Evolutionary conservation across 1,284 basidiomycete species (phyloP).

Genomic region (Inonotus obliquus): DNA sequence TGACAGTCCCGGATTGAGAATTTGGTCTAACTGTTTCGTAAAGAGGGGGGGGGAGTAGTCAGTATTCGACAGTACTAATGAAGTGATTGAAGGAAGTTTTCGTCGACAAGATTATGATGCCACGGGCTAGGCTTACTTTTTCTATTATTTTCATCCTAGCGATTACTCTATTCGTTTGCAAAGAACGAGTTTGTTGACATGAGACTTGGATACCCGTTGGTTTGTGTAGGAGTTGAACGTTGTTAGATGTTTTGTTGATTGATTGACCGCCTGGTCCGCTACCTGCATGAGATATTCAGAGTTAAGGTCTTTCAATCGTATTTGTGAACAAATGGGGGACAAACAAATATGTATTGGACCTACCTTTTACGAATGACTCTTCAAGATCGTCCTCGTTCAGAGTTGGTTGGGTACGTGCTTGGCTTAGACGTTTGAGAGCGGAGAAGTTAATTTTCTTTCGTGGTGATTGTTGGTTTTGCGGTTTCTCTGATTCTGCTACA

Average conservation of each 20-base stretch:
- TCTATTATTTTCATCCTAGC: constrained; percentile 64
- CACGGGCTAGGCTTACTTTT: constrained; percentile 50
- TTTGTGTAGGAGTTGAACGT: constrained; percentile 75
- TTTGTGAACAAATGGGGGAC: background rate
- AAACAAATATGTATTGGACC: constrained; percentile 22
- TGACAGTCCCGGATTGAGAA: constrained; percentile 71
- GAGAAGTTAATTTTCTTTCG: constrained; percentile 39
- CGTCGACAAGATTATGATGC: too few relatives aligned
- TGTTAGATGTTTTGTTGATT: constrained; percentile 82
- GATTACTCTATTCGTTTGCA: constrained; percentile 61
- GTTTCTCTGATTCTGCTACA: background rate
- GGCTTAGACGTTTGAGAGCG: constrained; percentile 62
- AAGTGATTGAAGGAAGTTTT: too few relatives aligned
- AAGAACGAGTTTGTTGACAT: constrained; percentile 76
- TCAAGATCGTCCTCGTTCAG: constrained; percentile 69
- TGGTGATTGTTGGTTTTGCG: background rate
- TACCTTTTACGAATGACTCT: constrained; percentile 75
- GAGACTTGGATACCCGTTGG: constrained; percentile 72
- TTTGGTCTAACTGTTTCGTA: constrained; percentile 54
- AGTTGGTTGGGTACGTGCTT: constrained; percentile 56
- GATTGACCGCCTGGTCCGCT: constrained; percentile 84
- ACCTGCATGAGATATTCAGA: constrained; percentile 39
- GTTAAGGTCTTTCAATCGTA: too few relatives aligned
- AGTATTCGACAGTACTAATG: too few relatives aligned
- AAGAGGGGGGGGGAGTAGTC: too few relatives aligned